A percentile compares a stretch with the other conserved stretches of the same genome.
Evolutionary conservation across 2,329 filamentous ascomycete species (phyloP).

Genomic region (Periconia digitata): DNA sequence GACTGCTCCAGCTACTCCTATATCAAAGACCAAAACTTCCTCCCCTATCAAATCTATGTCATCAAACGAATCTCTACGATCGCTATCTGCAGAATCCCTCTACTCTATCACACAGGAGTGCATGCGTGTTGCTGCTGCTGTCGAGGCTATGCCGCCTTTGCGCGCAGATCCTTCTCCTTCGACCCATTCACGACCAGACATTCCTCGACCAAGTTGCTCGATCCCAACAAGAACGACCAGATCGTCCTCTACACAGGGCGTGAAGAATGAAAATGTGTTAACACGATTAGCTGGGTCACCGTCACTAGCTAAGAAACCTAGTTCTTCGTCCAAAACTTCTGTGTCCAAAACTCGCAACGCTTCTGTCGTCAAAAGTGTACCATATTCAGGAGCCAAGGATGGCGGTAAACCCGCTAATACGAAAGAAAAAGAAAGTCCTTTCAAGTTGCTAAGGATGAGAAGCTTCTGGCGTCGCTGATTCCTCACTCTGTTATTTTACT

Average conservation of each 20-base stretch:
- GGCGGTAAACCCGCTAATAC: neutral
- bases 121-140: neutral
- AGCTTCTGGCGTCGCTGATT: conserved; percentile 12
- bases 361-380: neutral
- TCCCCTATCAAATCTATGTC: neutral
- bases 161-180: neutral
- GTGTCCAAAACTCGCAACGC: too few species aligned
- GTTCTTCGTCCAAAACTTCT: too few species aligned
- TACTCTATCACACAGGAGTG: conserved; percentile 1
- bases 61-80: neutral
- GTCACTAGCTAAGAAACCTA: too few species aligned
- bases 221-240: too few species aligned
- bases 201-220: too few species aligned
- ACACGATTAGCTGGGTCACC: too few species aligned
- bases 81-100: neutral
- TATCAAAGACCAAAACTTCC: neutral
- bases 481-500: neutral
- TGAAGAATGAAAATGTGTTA: too few species aligned
- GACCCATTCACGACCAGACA: neutral
- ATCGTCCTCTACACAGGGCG: too few species aligned
- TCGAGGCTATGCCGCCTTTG: conserved; percentile 1
- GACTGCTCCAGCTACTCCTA: neutral
- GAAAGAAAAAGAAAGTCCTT: neutral
- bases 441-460: conserved; percentile 11
- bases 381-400: neutral